Conservation (phyloP, 2,329 filamentous ascomycete genomes). For the Aspergillus calidoustus region DNA sequence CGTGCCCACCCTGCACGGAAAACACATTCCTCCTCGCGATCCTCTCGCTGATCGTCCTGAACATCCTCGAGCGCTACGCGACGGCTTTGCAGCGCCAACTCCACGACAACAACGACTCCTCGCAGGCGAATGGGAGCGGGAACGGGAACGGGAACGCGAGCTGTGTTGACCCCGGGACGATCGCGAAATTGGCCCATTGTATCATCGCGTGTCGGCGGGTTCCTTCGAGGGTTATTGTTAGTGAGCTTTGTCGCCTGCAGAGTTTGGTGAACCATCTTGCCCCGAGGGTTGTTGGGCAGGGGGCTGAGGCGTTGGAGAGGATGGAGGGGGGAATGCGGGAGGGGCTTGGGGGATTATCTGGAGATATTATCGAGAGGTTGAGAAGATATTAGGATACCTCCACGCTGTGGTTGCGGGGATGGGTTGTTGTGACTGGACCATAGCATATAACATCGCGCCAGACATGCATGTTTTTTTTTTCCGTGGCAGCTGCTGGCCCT, state of each 20-base stretch:
- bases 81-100: conserved; percentile 24
- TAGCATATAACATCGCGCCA: too few species aligned
- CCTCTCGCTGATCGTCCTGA: conserved; percentile 41
- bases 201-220: background rate
- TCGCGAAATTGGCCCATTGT: background rate
- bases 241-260: background rate
- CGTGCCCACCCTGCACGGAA: conserved; percentile 36
- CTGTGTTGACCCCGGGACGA: background rate
- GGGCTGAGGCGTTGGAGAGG: background rate
- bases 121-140: background rate
- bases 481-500: too few species aligned
- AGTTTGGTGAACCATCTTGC: background rate
- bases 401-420: too few species aligned
- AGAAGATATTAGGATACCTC: background rate
- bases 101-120: background rate
- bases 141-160: background rate
- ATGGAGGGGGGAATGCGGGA: background rate
- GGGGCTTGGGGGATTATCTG: background rate
- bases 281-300: background rate
- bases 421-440: too few species aligned
- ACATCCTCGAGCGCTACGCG: conserved; percentile 40
- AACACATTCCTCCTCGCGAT: conserved; percentile 40
- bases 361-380: background rate
- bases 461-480: too few species aligned
- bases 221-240: background rate